Base-by-base conservation (phyloP, 768 basidiomycete genomes). In the Amanita fuliginea region DNA sequence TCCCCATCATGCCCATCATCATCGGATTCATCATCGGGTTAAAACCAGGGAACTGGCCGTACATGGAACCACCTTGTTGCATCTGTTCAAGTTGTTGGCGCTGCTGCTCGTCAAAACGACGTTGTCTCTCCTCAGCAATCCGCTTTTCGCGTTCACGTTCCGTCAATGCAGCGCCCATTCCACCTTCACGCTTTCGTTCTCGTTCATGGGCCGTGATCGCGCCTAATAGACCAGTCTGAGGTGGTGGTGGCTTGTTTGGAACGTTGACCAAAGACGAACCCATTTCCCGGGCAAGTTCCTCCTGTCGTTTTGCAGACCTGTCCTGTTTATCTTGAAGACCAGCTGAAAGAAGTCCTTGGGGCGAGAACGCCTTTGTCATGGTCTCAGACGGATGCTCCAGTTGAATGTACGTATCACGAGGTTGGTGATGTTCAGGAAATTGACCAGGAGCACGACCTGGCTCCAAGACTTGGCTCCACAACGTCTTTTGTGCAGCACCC, bases 301-400 rank as follows among this genome's bases (percentile, higher is more conserved):
- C 95, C 59, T 97, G 92, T 46, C 85, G 77, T 64, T 94, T 94
- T 2, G 96, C 96, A 26, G 93, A 96, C 32, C 95, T 80, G 60
- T 96, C 93, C 62, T 94, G 84, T 63, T 91, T 91, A 62, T 97
- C 94, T 60, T 95, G 90, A 55, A 98, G 73, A 33, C 96, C 96
- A 47, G 92, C 91, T 51, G 92, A 93, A 35, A 99, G 79, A 13
- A 99, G 69, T 6, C 96, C 96, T 53, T 95, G 92, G 3, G 94
- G 92, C 0, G 89, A 86, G 60, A 97, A 96, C 1, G 93, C 93
- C 61, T 94, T 95, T 8, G 89, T 94, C 74, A 92, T 83, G 16
- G 76, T 77, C 48, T 83, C 78, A 1, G 80, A 73, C 24, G 49
- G 49, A 4, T 80, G 72, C 45, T 90, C 87, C 22, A 91, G 71